Conservation (phyloP, 805 yeast genomes). For the Metschnikowia cerradonensis region DNA sequence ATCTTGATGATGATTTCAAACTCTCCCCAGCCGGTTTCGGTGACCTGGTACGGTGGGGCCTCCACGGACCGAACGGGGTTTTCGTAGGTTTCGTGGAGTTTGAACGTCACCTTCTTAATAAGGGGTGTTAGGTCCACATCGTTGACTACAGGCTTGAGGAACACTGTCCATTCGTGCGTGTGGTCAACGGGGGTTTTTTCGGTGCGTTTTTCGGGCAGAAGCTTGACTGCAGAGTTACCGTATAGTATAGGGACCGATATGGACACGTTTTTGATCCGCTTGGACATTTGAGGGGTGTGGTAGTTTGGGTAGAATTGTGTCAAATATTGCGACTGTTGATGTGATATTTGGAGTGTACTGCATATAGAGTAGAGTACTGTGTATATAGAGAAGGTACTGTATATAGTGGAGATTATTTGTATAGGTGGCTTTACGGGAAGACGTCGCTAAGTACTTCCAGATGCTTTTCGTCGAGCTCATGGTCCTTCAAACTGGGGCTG, state of each 20-base stretch:
- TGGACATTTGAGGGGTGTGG: constrained; percentile 13
- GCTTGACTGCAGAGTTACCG: constrained; percentile 75
- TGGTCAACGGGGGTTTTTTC: constrained; percentile 79
- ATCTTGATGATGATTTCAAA: constrained; percentile 88
- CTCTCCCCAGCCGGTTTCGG: constrained; percentile 99
- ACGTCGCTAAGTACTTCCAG: no score
- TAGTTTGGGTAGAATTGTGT: not conserved
- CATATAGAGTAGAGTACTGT: no score
- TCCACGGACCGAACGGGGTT: constrained; percentile 85
- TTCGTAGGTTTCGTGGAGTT: constrained; percentile 90
- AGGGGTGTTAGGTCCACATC: constrained; percentile 77
- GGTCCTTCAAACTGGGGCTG: no score
- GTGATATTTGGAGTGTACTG: no score
- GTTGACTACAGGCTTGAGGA: constrained; percentile 65
- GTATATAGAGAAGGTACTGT: no score
- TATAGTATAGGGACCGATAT: constrained; percentile 75
- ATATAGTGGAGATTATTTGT: no score
- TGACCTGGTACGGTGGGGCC: constrained; percentile 87
- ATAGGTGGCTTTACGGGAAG: no score
- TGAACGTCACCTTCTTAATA: constrained; percentile 88
- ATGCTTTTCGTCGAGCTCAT: no score
- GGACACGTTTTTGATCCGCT: constrained; percentile 36
- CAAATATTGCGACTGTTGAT: no score
- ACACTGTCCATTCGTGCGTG: constrained; percentile 94
- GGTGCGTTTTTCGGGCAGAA: constrained; percentile 42